Evolutionary conservation across 2,329 filamentous ascomycete genomes (phyloP), one percentile per base, ranked within the genome.

Genomic region (Fusarium brevicatenulatum): DNA sequence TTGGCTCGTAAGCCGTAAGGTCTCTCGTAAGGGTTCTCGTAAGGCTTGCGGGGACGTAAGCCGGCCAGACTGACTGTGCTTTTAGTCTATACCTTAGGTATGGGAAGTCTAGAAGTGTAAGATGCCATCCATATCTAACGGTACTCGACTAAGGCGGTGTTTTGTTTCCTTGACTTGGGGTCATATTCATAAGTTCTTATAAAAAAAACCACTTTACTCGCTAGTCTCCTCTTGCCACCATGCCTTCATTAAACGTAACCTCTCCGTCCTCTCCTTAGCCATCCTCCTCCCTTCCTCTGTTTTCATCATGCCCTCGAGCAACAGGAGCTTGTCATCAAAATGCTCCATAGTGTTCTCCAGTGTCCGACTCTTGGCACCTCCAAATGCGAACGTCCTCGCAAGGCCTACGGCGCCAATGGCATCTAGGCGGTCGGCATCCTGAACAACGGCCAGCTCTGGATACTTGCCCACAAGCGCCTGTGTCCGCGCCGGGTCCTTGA

Each of bases 361-460:
- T 47, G 85, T 87, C 30, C 85, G 83, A 9, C 81, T 80, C 80
- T 87, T 90, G 16, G 91, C 91, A 0, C 92, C 95, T 0, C 92
- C 90, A 80, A 91, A 98, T 8, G 82, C 78, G 74, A 84, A 84
- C 11, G 79, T 90, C 47, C 95, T 86, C 5, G 90, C 95, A 63
- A 97, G 91, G 1, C 95, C 95, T 36, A 98, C 89, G 0, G 93
- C 94, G 2, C 95, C 95, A 55, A 98, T 91, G 8, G 95, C 93
- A 82, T 98, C 95, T n/a, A 98, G 85, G 11, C 95, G 87, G 83
- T 98, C 95, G 8, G 95, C 95, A 81, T 98, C 95, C 83, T 98
- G 95, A 37, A 98, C 94, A 53, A 97, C 89, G 0, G 90, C 95
- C 39, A 84, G 78, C 74, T 83, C 82, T 2, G 93, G 93, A 79